Conservation (phyloP, 2,329 filamentous ascomycete species). For the Rutstroemia sp. region DNA sequence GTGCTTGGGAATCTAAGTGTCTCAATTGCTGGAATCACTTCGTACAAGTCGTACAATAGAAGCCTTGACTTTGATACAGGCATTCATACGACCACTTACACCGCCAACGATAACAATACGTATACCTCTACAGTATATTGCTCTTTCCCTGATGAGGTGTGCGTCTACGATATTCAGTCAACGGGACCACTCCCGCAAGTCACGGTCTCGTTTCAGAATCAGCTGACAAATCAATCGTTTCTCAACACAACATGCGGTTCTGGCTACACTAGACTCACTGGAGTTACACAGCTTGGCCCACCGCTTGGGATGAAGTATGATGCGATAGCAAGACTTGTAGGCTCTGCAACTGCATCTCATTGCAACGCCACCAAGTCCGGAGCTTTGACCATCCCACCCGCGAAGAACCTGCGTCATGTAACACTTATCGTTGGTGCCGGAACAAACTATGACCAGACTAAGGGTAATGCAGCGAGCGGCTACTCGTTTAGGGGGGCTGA, state of each 20-base stretch:
- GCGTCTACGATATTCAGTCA: conserved; percentile 24
- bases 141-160: conserved; percentile 35
- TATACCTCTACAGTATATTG: conserved; percentile 37
- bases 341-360: conserved; percentile 14
- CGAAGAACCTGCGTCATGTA: conserved; percentile 20
- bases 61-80: conserved; percentile 38
- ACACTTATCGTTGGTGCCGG: conserved; percentile 37
- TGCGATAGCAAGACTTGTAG: conserved; percentile 30
- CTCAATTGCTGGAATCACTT: conserved; percentile 27
- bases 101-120: conserved; percentile 26
- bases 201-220: conserved; percentile 36
- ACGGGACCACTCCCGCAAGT: conserved; percentile 33
- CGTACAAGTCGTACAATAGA: conserved; percentile 33
- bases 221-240: conserved; percentile 25
- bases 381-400: conserved; percentile 27
- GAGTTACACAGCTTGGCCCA: conserved; percentile 34
- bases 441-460: conserved; percentile 44
- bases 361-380: conserved; percentile 16
- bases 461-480: conserved; percentile 35
- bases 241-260: conserved; percentile 29
- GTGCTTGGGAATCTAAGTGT: conserved; percentile 41
- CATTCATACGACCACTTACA: conserved; percentile 31
- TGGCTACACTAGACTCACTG: conserved; percentile 27
- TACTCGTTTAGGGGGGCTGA: conserved; percentile 44
- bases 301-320: conserved; percentile 39